phyloP scores from a whole-genome alignment of 345 rosid genomes.

The Punica granatum region DNA sequence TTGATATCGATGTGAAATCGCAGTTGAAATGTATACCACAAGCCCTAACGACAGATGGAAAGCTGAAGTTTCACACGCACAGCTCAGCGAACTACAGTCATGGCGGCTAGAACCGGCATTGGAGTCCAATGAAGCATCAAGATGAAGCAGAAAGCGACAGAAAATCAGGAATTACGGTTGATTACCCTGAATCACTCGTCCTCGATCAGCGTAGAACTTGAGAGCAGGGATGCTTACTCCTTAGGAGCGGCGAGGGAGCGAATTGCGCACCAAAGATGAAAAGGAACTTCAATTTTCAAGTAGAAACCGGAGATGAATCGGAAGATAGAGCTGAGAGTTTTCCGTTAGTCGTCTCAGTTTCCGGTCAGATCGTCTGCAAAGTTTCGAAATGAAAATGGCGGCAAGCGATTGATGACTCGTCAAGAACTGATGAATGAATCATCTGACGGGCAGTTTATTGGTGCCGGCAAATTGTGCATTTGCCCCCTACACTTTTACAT shows the following conservation, averaged over 20 bases:
- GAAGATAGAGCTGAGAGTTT: not conserved
- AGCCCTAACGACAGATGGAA: not conserved
- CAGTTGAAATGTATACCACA: not conserved
- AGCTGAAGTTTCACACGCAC: not conserved
- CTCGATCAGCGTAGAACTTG: not conserved
- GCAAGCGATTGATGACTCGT: not conserved
- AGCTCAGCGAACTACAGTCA: not conserved
- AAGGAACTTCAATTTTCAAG: not conserved
- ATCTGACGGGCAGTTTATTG: not conserved
- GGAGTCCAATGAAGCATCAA: not conserved
- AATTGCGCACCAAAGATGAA: not conserved
- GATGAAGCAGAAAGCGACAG: not conserved
- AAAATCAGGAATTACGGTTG: not conserved
- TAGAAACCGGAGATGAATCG: not conserved
- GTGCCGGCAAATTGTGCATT: not conserved
- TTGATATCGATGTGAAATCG: not conserved
- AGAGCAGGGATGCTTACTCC: not conserved
- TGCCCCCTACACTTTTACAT: not conserved
- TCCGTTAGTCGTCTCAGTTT: not conserved
- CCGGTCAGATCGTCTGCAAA: not conserved
- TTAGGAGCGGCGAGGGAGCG: not conserved
- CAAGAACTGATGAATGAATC: not conserved
- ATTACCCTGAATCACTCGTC: not conserved
- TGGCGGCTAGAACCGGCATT: not conserved
- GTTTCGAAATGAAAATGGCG: conserved; percentile 2